Evolutionary conservation across 352 stramenopile genomes (phyloP).

Genomic region (Stramenopiles sp.): DNA sequence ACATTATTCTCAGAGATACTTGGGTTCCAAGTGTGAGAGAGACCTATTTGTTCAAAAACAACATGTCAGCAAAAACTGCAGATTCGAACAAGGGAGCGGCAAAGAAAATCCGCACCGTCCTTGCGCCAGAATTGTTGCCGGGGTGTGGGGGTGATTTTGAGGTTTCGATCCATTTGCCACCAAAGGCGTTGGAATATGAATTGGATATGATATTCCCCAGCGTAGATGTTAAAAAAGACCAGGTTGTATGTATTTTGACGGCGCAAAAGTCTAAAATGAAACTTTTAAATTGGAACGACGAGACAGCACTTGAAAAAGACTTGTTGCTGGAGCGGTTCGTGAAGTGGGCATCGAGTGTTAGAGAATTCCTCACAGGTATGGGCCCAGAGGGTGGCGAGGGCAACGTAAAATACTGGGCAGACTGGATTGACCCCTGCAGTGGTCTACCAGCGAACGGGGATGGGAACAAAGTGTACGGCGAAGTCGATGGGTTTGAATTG

Average conservation of each 20-base stretch:
- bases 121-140: no score
- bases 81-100: no score
- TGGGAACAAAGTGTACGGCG: slow-evolving; percentile 85
- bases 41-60: no score
- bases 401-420: slow-evolving; percentile 86
- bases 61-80: no score
- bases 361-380: slow-evolving; percentile 38
- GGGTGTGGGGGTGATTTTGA: slow-evolving; percentile 42
- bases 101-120: no score
- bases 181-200: slow-evolving; percentile 43
- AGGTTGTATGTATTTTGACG: slow-evolving; percentile 66
- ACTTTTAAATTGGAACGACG: slow-evolving; percentile 72
- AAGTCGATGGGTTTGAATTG: slow-evolving; percentile 79
- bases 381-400: no score
- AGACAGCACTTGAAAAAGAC: slow-evolving; percentile 83
- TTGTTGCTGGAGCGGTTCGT: slow-evolving; percentile 82
- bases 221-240: slow-evolving; percentile 25
- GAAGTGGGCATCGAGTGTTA: slow-evolving; percentile 63
- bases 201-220: slow-evolving; percentile 51
- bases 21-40: no score
- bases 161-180: slow-evolving; percentile 48
- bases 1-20: no score
- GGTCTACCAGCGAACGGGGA: slow-evolving; percentile 53
- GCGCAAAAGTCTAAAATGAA: slow-evolving; percentile 77
- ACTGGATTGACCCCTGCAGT: slow-evolving; percentile 92